Evolutionary conservation across 371 early-diverging fungal species (phyloP).

Genomic region (Rhizopus stolonifer): DNA sequence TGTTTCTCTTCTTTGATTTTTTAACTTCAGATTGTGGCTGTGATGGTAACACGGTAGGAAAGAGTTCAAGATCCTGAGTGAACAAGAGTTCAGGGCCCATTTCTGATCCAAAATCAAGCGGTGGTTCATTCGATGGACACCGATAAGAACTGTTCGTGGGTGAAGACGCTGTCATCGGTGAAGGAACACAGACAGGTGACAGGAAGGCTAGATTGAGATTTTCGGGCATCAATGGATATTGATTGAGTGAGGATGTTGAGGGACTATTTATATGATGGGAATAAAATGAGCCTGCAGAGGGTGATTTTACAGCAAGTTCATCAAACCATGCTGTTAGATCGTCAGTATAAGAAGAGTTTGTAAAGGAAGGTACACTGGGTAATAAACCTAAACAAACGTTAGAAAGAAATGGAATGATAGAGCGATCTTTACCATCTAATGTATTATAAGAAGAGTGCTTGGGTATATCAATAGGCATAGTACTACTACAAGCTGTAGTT

Average conservation of each 20-base stretch:
- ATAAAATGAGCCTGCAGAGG: constrained; percentile 16
- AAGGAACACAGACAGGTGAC: constrained; percentile 10
- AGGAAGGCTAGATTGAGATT: constrained; percentile 7
- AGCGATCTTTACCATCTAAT: too few species aligned
- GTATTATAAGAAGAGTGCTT: constrained; percentile 7
- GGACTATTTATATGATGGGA: constrained; percentile 13
- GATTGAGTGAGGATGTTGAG: background rate
- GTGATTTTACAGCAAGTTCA: constrained; percentile 22
- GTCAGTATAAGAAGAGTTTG: constrained; percentile 5
- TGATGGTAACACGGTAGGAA: constrained; percentile 11
- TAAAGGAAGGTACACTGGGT: background rate
- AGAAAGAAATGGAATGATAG: too few species aligned
- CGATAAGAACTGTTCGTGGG: constrained; percentile 17
- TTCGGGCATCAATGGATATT: background rate
- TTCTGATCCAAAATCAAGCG: background rate
- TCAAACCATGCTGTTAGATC: constrained; percentile 24
- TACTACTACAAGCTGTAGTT: too few species aligned
- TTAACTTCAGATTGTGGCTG: constrained; percentile 11
- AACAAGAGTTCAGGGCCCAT: constrained; percentile 7
- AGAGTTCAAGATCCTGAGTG: constrained; percentile 12
- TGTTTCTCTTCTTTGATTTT: constrained; percentile 8
- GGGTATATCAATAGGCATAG: constrained; percentile 21
- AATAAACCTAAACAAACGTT: background rate
- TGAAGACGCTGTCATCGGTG: too few species aligned
- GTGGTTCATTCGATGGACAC: too few species aligned